A percentile compares a stretch with the other conserved stretches of the same genome.
Evolutionary conservation across 208 protist species (phyloP).

Genomic region (Naegleria gruberi): DNA sequence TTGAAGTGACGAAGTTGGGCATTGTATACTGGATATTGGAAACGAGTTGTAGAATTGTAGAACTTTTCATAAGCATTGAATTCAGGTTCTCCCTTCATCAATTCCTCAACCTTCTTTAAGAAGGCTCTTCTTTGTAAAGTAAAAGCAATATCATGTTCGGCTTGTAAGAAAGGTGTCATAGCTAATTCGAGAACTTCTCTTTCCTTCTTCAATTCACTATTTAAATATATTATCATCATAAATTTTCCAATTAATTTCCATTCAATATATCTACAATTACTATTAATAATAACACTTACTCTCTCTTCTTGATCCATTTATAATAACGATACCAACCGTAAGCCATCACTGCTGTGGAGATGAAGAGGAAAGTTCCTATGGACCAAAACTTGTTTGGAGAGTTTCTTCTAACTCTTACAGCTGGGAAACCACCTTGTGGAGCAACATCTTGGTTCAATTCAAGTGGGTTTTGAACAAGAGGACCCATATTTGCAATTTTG

Average conservation of each 20-base stretch:
- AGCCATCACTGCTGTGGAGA: background rate
- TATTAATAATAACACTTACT: background rate
- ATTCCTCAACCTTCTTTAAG: background rate
- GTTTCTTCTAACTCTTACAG: background rate
- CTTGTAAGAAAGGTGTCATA: background rate
- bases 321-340: background rate
- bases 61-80: conserved; percentile 2
- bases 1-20: background rate
- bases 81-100: background rate
- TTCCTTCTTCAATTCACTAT: background rate
- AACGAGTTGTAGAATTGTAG: background rate
- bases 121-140: background rate
- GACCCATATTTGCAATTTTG: background rate
- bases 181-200: background rate
- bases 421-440: conserved; percentile 1
- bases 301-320: background rate
- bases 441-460: background rate
- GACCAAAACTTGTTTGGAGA: background rate
- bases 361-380: background rate
- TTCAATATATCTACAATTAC: too few relatives aligned
- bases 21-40: background rate
- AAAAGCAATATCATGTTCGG: background rate
- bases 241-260: background rate
- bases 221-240: background rate
- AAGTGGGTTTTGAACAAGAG: background rate